Conservation (phyloP, 768 basidiomycete genomes). For the Dioszegia aurantiaca region DNA sequence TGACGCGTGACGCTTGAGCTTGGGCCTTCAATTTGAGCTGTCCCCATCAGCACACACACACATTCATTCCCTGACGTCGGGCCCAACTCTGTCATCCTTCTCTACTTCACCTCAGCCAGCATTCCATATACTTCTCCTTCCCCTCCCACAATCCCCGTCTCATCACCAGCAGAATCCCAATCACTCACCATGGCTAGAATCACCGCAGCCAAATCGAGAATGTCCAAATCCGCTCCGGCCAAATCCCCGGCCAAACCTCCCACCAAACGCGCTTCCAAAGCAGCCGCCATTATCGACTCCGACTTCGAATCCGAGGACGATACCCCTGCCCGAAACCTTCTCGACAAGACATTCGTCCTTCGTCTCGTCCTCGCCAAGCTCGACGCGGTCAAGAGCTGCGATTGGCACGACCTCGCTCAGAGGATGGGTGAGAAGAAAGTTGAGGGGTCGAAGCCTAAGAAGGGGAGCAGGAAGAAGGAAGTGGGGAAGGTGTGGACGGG, state of each 20-base stretch:
- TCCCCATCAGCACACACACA: neutral
- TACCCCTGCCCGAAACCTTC: neutral
- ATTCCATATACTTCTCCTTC: neutral
- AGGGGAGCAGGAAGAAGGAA: constrained; percentile 10
- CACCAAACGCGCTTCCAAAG: constrained; percentile 1
- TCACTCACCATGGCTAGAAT: neutral
- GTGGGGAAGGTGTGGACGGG: constrained; percentile 19
- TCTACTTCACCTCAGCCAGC: constrained; percentile 8
- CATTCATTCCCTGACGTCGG: neutral
- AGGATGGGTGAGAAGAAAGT: constrained; percentile 6
- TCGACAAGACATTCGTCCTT: constrained; percentile 20
- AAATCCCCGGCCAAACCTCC: neutral
- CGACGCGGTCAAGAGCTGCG: constrained; percentile 26
- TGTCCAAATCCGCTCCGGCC: constrained; percentile 1
- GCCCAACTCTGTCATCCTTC: neutral
- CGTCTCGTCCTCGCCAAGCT: constrained; percentile 25
- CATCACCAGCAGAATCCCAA: neutral
- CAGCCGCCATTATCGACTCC: neutral
- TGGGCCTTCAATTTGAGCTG: neutral
- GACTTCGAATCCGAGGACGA: neutral
- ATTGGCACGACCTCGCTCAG: constrained; percentile 30
- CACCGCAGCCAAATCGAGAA: neutral
- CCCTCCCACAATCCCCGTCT: neutral
- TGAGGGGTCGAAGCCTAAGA: constrained; percentile 14
- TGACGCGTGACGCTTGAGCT: no score